Evolutionary conservation across 306 rosid genomes (phyloP).

Genomic region (Quercus robur): DNA sequence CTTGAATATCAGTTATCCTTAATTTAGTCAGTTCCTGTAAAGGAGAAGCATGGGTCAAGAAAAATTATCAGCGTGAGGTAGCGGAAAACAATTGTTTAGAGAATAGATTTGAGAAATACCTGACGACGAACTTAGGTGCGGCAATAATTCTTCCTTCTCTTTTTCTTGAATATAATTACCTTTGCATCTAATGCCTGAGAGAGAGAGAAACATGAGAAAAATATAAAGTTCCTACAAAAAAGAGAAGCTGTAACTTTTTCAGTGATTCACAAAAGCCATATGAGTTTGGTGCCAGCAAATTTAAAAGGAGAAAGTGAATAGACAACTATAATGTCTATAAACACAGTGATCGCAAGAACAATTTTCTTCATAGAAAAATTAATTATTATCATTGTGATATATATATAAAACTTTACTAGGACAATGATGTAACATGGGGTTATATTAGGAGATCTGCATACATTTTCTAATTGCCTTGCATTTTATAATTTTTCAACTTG

Average conservation of each 20-base stretch:
- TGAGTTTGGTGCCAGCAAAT: background rate
- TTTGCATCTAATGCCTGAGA: conserved; percentile 81
- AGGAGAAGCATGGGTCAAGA: conserved; percentile 18
- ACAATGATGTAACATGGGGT: background rate
- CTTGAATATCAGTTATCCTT: conserved; percentile 88
- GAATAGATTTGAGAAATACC: conserved; percentile 40
- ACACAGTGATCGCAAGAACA: background rate
- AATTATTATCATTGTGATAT: background rate
- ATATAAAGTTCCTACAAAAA: background rate
- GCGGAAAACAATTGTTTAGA: background rate
- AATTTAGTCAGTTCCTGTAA: conserved; percentile 84
- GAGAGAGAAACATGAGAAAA: conserved; percentile 14
- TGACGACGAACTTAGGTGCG: conserved; percentile 88
- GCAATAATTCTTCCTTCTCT: conserved; percentile 93
- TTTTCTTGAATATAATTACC: conserved; percentile 87
- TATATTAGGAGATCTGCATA: background rate
- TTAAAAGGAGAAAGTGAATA: background rate
- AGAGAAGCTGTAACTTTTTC: background rate
- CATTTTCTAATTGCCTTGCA: too few species aligned
- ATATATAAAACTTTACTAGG: background rate
- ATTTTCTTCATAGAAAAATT: background rate
- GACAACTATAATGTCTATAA: background rate
- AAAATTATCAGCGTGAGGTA: conserved; percentile 6
- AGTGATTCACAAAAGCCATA: background rate
- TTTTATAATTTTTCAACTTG: background rate